Evolutionary conservation across 2,329 filamentous ascomycete genomes (phyloP), one percentile per base, ranked within the genome.

Genomic region (Fusarium mangiferae): DNA sequence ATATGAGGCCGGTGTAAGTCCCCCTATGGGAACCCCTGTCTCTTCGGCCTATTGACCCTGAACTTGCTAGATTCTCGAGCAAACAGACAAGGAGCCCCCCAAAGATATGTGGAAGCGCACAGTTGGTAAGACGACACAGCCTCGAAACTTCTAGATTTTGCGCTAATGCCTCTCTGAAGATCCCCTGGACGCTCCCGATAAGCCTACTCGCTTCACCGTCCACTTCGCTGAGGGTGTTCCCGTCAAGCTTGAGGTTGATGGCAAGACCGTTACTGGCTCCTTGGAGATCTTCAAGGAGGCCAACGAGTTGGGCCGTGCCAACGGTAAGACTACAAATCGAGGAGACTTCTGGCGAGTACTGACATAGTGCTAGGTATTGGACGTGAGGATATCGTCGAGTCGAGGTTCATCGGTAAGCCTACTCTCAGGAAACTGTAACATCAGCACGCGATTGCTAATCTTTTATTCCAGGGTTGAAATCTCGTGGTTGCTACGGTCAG

Each of bases 101-200:
- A 85, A 89, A 75, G 90, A 93, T 77, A 90, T 94, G 88, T 94
- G 92, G 92, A 94, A 87, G 78, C 83, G 88, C 78, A 88, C 87
- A 30, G 77, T 82, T 49, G 63, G 63, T 66, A 57, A 65, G 60
- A 9, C 5, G 13, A 6, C 3, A 0, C 26, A 28, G 6, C 26
- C 3, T 5, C 6, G 22, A 42, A 0, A 6, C 4, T 13, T 17
- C 20, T 36, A 8, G 6, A 35, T 4, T 18, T 28, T 45, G 13
- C 8, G n/a, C 38, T 67, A 18, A 67, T 18, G 1, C 11, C 1
- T 24, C 28, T n/a, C 20, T 12, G 0, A 1, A 66, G 89, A 90
- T 76, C 91, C 91, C 22, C 82, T 87, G 66, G 85, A 88, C 68
- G 91, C 91, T 3, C 91, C 92, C 57, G 87, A 93, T 75, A 82